Base-by-base conservation (phyloP, 2,329 filamentous ascomycete species). In the Pestalotiopsis sp. region DNA sequence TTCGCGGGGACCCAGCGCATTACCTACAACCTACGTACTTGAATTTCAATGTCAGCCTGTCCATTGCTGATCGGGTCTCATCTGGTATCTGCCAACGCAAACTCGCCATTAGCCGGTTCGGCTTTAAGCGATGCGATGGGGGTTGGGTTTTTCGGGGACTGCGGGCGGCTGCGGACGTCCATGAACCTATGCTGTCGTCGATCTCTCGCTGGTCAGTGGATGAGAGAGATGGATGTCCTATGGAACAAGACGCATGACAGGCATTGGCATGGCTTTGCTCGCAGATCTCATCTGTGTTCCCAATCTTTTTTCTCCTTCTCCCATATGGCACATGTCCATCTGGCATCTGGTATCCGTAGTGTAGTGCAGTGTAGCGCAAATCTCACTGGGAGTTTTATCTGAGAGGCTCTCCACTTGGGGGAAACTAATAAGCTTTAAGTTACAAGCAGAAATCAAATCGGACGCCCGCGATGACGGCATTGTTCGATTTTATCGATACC, bases 391-490 rank as follows among this genome's bases (percentile, higher is more conserved):
- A 52, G 45, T 20, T n/a, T 23, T 36, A 36, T 36, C 31, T 36
- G 31, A 36, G 31, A 36, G 25, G 7, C 57, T 59, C 23, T 59
- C 57, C 57, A 59, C 57, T 23, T n/a, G 11, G 11, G 13, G 13
- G 5, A 49, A n/a, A n/a, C 45, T 52, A 52, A 52, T 52, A 52
- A 52, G 45, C 45, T 52, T 52, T 36, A 36, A 36, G 49, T 20
- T 20, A 17, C 49, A 56, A 59, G 57, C 27, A 59, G 23, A n/a
- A 36, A 36, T 36, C 7, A 36, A 36, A 14, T 38, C 38, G n/a
- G 23, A 11, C 36, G 39, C 20, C 20, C 45, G 45, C 45, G 12
- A 64, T 64, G 61, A 64, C 61, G 61, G 61, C 39, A 64, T 64
- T 31, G 38, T 52, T 39, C 38, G 38, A 64, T 27, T 62, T n/a